Evolutionary conservation across 805 yeast species (phyloP).

Genomic region (Yamadazyma endophytica): DNA sequence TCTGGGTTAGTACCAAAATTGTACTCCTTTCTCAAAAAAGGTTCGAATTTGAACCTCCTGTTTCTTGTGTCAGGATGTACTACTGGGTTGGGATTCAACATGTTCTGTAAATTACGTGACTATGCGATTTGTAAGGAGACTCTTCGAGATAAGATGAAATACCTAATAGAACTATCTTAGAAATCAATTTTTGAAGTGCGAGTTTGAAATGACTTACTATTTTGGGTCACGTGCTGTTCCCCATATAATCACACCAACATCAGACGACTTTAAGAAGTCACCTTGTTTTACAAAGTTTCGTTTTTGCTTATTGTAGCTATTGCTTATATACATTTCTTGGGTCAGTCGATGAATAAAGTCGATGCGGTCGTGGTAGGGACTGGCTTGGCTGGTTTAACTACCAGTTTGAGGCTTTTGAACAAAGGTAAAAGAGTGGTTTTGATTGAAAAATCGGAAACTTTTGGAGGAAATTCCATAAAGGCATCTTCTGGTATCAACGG

Average conservation of each 20-base stretch:
- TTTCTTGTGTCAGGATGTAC: slow-evolving; percentile 39
- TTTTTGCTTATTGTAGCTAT: too few species aligned
- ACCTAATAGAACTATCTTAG: too few species aligned
- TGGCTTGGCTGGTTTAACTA: slow-evolving; percentile 54
- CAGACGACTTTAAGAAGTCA: too few species aligned
- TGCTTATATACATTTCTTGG: too few species aligned
- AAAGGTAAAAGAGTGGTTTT: slow-evolving; percentile 39
- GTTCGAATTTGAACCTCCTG: slow-evolving; percentile 63
- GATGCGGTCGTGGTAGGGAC: slow-evolving; percentile 45
- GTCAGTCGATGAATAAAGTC: too few species aligned
- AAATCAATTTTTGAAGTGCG: too few species aligned
- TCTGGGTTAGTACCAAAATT: slow-evolving; percentile 83
- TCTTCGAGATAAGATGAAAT: too few species aligned
- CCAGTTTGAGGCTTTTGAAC: slow-evolving; percentile 35
- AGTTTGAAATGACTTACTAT: too few species aligned
- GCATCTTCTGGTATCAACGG: slow-evolving; percentile 62
- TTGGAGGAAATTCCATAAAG: slow-evolving; percentile 60
- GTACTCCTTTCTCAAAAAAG: slow-evolving; percentile 74
- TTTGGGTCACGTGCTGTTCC: too few species aligned
- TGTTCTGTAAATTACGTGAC: slow-evolving; percentile 9
- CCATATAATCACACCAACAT: too few species aligned
- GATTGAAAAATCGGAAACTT: slow-evolving; percentile 43
- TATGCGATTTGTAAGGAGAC: too few species aligned
- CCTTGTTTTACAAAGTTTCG: too few species aligned
- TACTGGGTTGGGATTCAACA: slow-evolving; percentile 35